Evolutionary conservation across 805 yeast genomes (phyloP).

Genomic region (Debaryomyces hansenii): DNA sequence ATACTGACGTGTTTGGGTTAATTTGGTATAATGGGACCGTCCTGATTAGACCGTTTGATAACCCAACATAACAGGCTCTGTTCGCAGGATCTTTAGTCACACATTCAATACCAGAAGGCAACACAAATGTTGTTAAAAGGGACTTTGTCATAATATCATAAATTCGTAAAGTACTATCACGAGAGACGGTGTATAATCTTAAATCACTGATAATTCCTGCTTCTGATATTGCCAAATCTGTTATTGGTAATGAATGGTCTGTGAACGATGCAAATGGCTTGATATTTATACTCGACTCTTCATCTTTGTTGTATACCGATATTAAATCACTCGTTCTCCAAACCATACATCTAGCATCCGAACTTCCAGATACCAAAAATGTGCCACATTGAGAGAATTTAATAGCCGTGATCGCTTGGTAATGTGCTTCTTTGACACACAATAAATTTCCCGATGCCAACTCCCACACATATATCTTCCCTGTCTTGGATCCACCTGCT

Average conservation of each 20-base stretch:
- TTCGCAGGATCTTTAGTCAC: slow-evolving; percentile 76
- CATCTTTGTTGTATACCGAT: slow-evolving; percentile 23
- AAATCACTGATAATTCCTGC: slow-evolving; percentile 59
- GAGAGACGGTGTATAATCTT: slow-evolving; percentile 66
- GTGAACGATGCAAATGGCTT: slow-evolving; percentile 61
- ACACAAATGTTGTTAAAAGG: slow-evolving; percentile 70
- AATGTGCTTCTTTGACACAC: slow-evolving; percentile 77
- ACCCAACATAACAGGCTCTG: slow-evolving; percentile 71
- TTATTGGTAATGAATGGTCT: slow-evolving; percentile 59
- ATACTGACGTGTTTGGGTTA: slow-evolving; percentile 35
- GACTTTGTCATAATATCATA: slow-evolving; percentile 52
- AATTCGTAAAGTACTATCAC: slow-evolving; percentile 72
- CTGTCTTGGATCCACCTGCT: slow-evolving; percentile 73
- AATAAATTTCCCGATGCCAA: slow-evolving; percentile 71
- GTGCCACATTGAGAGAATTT: slow-evolving; percentile 61
- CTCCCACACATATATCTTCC: slow-evolving; percentile 85
- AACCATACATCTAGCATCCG: slow-evolving; percentile 73
- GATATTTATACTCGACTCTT: slow-evolving; percentile 28
- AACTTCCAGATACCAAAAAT: slow-evolving; percentile 71
- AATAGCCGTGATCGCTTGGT: slow-evolving; percentile 67
- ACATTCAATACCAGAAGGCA: slow-evolving; percentile 55
- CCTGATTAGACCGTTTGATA: slow-evolving; percentile 60
- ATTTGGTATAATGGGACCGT: slow-evolving; percentile 50
- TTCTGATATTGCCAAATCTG: slow-evolving; percentile 45
- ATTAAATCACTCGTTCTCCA: slow-evolving; percentile 72